Evolutionary conservation across 352 stramenopile species (phyloP).

Genomic region (Phytophthora sansomeana): DNA sequence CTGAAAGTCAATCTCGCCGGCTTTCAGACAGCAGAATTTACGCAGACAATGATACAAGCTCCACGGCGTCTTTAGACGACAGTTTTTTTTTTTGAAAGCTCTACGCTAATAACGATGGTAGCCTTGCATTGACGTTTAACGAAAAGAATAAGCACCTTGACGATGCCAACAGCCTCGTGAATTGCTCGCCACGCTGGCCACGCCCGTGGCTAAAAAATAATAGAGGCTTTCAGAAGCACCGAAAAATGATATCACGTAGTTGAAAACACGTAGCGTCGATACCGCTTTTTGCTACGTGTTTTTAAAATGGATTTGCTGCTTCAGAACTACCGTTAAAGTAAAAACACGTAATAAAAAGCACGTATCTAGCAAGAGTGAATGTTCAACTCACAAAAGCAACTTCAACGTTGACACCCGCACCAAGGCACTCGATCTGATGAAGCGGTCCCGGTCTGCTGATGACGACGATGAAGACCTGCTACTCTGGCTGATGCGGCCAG

Average conservation of each 20-base stretch:
- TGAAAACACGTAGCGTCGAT: slow-evolving; percentile 1
- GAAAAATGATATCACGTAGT: not conserved
- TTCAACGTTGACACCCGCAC: not conserved
- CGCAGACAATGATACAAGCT: too few species aligned
- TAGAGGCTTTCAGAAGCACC: slow-evolving; percentile 7
- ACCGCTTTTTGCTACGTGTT: not conserved
- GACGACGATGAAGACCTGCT: slow-evolving; percentile 1
- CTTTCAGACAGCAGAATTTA: too few species aligned
- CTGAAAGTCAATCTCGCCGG: too few species aligned
- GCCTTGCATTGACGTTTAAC: too few species aligned
- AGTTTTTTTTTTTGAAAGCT: too few species aligned
- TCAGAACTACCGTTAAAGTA: not conserved
- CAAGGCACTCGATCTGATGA: not conserved
- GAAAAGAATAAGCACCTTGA: too few species aligned
- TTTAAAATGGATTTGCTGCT: not conserved
- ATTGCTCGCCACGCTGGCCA: too few species aligned
- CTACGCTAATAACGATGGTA: too few species aligned
- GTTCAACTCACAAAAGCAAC: not conserved
- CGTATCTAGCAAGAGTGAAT: not conserved
- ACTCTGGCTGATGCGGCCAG: slow-evolving; percentile 1
- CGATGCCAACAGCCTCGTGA: too few species aligned
- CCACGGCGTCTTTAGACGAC: too few species aligned
- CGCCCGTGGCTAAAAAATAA: too few species aligned
- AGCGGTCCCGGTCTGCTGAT: slow-evolving; percentile 1
- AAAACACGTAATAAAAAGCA: not conserved